Evolutionary conservation across 2,329 filamentous ascomycete species (phyloP), one percentile per base, ranked within the genome.

Genomic region (Immersiporthe knoxdaviesiana): DNA sequence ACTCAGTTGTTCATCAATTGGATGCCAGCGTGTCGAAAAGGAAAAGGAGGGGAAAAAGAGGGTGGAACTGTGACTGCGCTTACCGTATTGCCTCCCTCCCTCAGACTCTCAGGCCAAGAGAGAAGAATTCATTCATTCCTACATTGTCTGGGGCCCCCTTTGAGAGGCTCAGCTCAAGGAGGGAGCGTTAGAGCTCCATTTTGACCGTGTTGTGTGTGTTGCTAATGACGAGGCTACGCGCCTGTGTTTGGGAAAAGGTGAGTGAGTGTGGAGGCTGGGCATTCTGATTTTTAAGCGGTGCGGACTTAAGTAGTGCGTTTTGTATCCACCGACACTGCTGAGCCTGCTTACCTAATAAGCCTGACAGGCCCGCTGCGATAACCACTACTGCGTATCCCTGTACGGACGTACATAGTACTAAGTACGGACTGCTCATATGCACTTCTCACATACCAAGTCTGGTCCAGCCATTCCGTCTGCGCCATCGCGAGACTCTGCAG

Each of bases 1-100:
- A 72, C 60, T 68, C 63, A 50, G 39, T 65, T 63, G 67, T 70
- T 72, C 72, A 73, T 73, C 72, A 72, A 56, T 60, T 41, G 39
- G n/a, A 66, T 60, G 37, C 54, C n/a, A 32, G 58, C 67, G 37
- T 71, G 63, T 27, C 27, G 5, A 8, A 24, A 0, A 10, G 11
- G 30, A 14, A 18, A 47, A n/a, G n/a, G n/a, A n/a, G n/a, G n/a
- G n/a, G n/a, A 32, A 6, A 12, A 54, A n/a, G 24, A 27, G 52
- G 12, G 27, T 14, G 3, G 24, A 30, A 30, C 24, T 18, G 27
- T 30, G 52, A 56, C 24, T 2, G 30, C 5, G 35, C 44, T 24
- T 1, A 47, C 14, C 27, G 27, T 2, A 58, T 21, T 10, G 14
- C 32, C 24, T 39, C 6, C 4, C 14, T 18, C 12, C 24, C 6